phyloP scores from a whole-genome alignment of 108 stramenopile genomes.

The Licmophora abbreviata region DNA sequence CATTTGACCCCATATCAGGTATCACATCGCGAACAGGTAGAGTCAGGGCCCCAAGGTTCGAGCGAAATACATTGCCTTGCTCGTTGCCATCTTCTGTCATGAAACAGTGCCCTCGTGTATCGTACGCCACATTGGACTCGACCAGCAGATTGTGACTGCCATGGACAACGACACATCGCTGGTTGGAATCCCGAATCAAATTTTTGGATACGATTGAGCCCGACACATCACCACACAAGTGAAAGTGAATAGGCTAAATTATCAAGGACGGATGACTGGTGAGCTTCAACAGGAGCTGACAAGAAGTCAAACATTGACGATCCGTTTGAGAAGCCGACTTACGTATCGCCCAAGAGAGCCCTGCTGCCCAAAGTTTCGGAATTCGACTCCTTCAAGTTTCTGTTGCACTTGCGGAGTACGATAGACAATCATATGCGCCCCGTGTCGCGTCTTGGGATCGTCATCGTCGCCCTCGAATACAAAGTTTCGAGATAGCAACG shows the following conservation, averaged over 20 bases:
- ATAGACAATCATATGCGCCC: constrained; percentile 9
- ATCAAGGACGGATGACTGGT: too few relatives aligned
- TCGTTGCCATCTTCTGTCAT: constrained; percentile 24
- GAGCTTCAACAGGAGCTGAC: too few relatives aligned
- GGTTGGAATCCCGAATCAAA: constrained; percentile 38
- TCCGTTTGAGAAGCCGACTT: constrained; percentile 37
- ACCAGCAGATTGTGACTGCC: constrained; percentile 41
- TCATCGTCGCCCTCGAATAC: constrained; percentile 33
- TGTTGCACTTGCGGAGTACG: constrained; percentile 3
- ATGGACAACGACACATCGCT: constrained; percentile 49
- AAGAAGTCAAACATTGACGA: too few relatives aligned
- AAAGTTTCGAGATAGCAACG: constrained; percentile 45
- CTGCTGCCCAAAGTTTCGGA: constrained; percentile 20
- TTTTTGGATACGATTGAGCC: constrained; percentile 46
- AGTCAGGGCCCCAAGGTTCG: constrained; percentile 20
- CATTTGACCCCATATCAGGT: not conserved
- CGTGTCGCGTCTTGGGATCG: not conserved
- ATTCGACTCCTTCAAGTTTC: constrained; percentile 11
- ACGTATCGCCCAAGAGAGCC: constrained; percentile 30
- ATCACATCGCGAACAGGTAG: not conserved
- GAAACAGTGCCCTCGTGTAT: constrained; percentile 33
- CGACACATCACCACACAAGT: constrained; percentile 30
- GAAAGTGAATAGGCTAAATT: constrained; percentile 55
- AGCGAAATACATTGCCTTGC: constrained; percentile 17
- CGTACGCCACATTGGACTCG: constrained; percentile 45